Base-by-base conservation (phyloP, 176 grass and related monocot species). In the Stipa capillata region DNA sequence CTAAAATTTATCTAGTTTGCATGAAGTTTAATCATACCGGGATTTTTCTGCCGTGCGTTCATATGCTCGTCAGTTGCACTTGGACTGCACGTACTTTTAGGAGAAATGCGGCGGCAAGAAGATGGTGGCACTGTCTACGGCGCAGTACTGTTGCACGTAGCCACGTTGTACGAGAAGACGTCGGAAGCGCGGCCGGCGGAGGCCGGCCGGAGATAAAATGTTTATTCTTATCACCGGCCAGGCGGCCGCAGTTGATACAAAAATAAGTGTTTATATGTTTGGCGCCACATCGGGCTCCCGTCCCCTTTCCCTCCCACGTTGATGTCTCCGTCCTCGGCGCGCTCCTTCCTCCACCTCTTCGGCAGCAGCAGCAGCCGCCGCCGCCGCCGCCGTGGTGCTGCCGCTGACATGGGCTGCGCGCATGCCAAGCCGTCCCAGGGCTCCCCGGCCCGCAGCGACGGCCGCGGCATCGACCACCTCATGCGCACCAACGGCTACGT, bases 351-450 rank as follows among this genome's bases (percentile, higher is more conserved):
- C 40, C 66, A 40, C 50, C 42, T 74, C 6, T 36, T 31, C 60
- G 24, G 8, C 57, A 43, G 32, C 20, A 80, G 45, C 73, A 34
- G 58, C 1, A 49, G 51, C 24, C 29, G 45, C 17, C 44, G 69
- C 40, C 20, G 49, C 14, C 17, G 36, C 40, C 33, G 55, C 41
- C n/a, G 49, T 5, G 13, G 12, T 10, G 80, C 12, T 17, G 11
- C 37, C 16, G 6, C 1, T 2, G 31, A 0, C 78, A 93, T 93
- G 91, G 91, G 91, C 24, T 93, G 87, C 87, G 73, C 82, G 39
- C 91, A 87, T 18, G 73, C 66, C 16, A 93, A 85, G 82, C 47
- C 87, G n/a, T 79, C 87, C 16, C 31, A 55, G 5, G 62, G 65
- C 61, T 87, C 91, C 33, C 87, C 91, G 0, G 66, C 72, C 20